Evolutionary conservation across 2,329 filamentous ascomycete genomes (phyloP).

Genomic region (Pestalotiopsis sp.): DNA sequence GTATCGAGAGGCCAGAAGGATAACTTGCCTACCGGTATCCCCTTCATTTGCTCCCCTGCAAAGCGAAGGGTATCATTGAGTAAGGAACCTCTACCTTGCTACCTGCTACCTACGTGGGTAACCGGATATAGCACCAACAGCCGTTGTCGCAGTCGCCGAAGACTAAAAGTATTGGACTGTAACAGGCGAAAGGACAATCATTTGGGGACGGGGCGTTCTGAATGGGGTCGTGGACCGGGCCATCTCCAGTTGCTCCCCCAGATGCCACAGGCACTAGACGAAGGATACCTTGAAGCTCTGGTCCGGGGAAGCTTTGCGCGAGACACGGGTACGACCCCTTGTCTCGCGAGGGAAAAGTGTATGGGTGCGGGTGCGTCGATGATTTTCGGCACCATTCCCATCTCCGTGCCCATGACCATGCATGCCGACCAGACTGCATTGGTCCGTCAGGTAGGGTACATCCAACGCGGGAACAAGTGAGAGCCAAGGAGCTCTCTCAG

Average conservation of each 20-base stretch:
- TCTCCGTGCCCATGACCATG: background rate
- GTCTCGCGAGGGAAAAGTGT: background rate
- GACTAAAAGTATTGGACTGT: background rate
- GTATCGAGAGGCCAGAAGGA: background rate
- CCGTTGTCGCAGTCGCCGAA: background rate
- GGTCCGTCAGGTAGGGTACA: background rate
- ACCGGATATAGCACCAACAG: background rate
- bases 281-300: background rate
- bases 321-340: slow-evolving; percentile 2
- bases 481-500: background rate
- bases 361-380: background rate
- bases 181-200: background rate
- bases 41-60: background rate
- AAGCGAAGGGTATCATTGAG: background rate
- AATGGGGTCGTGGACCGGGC: background rate
- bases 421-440: background rate
- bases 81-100: background rate
- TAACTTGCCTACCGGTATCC: background rate
- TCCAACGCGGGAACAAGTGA: background rate
- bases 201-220: background rate
- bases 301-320: slow-evolving; percentile 8
- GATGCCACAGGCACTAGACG: background rate
- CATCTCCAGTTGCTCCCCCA: background rate
- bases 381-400: background rate
- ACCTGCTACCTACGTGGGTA: background rate